A percentile compares a stretch with the other conserved stretches of the same genome.
These are phyloP conservation scores for Pseudocercospora ulei DNA, from an alignment of 2,329 filamentous ascomycete genomes.

Conservation along the genomic window DNA sequence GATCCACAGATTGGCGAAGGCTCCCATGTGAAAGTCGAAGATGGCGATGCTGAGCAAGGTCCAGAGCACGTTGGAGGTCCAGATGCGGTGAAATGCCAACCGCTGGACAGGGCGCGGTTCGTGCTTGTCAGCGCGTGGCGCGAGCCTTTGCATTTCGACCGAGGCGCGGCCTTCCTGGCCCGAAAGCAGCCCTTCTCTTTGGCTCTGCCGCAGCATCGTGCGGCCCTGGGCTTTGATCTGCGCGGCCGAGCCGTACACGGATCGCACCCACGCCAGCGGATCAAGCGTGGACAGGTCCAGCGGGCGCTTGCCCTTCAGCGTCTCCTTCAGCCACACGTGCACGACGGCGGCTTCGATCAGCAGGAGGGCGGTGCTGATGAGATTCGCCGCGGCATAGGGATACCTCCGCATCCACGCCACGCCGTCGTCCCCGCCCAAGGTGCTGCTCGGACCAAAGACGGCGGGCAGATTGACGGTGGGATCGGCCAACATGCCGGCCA, in stretches of 20 bases:
- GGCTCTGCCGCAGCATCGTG: conserved; percentile 24
- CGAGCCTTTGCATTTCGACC: conserved; percentile 34
- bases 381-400: conserved; percentile 55
- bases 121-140: conserved; percentile 27
- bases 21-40: conserved; percentile 63
- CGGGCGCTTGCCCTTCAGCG: conserved; percentile 31
- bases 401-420: conserved; percentile 53
- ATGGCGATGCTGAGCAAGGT: conserved; percentile 56
- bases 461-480: conserved; percentile 48
- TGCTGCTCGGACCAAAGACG: conserved; percentile 49
- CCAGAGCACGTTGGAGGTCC: conserved; percentile 47
- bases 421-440: conserved; percentile 46
- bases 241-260: conserved; percentile 19
- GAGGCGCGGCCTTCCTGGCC: conserved; percentile 26
- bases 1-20: conserved; percentile 67
- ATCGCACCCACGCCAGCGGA: conserved; percentile 22
- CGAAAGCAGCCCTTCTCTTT: conserved; percentile 31
- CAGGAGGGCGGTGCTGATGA: conserved; percentile 51
- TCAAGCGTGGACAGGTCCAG: conserved; percentile 25
- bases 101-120: conserved; percentile 37
- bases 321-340: conserved; percentile 53
- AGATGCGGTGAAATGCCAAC: conserved; percentile 44
- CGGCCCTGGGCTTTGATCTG: conserved; percentile 28
- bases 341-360: conserved; percentile 46
- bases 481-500: conserved; percentile 56